Evolutionary conservation across 768 basidiomycete genomes (phyloP).

Genomic region (Boletus pseudopeckii): DNA sequence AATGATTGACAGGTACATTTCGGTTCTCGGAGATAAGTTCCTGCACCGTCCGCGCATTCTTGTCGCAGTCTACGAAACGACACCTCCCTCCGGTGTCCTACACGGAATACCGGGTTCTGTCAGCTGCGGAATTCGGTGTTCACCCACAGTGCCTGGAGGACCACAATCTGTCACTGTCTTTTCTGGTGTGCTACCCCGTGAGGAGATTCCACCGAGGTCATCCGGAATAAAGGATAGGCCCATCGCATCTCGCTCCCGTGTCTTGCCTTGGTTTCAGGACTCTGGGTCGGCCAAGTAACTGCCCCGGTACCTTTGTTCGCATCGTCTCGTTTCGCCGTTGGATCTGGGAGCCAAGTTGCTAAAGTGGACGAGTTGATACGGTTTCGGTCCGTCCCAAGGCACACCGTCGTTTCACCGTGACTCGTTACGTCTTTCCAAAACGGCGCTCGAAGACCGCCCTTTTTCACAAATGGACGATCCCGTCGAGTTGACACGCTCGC

Average conservation of each 20-base stretch:
- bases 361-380: too few relatives aligned
- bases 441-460: neutral
- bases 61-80: neutral
- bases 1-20: too few relatives aligned
- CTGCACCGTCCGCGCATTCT: neutral
- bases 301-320: neutral
- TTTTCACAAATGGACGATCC: neutral
- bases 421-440: neutral
- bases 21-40: too few relatives aligned
- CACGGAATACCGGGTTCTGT: too few relatives aligned
- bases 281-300: too few relatives aligned
- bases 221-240: neutral
- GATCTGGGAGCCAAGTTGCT: neutral
- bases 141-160: neutral
- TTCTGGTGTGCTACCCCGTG: too few relatives aligned
- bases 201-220: neutral
- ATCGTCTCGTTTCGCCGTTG: neutral
- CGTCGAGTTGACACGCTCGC: neutral
- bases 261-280: neutral
- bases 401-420: neutral
- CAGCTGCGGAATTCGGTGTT: too few relatives aligned
- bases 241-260: neutral
- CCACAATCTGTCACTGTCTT: neutral
- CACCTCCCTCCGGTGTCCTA: too few relatives aligned
- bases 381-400: neutral